Percentiles rank a stretch among this genome's conserved stretches.
Evolutionary conservation across 1,284 basidiomycete species (phyloP).

Genomic region (Sphaerobolus stellatus): DNA sequence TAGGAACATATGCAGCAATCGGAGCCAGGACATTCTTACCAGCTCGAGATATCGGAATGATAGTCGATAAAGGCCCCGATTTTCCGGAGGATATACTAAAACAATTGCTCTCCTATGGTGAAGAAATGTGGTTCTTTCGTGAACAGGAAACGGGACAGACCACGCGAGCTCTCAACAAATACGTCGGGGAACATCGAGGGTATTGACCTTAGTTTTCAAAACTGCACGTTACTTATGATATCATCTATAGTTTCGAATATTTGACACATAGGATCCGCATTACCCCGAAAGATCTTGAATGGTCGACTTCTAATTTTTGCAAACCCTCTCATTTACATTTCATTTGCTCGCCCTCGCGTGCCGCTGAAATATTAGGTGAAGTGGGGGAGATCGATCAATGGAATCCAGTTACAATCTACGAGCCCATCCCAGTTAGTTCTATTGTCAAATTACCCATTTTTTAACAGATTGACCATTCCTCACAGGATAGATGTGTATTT

Average conservation of each 20-base stretch:
- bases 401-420: constrained; percentile 71
- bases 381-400: constrained; percentile 54
- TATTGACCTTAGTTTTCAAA: constrained; percentile 32
- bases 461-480: constrained; percentile 10
- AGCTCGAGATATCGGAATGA: constrained; percentile 67
- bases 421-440: constrained; percentile 76
- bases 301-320: constrained; percentile 49
- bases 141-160: constrained; percentile 51
- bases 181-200: constrained; percentile 73
- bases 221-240: neutral
- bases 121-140: constrained; percentile 81
- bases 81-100: constrained; percentile 64
- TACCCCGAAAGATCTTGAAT: constrained; percentile 64
- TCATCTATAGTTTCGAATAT: constrained; percentile 69
- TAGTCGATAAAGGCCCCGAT: constrained; percentile 81
- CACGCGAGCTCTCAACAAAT: constrained; percentile 79
- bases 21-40: constrained; percentile 79
- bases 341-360: constrained; percentile 79
- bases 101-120: constrained; percentile 62
- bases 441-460: neutral
- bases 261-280: constrained; percentile 73
- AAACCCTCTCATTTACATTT: constrained; percentile 74
- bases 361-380: constrained; percentile 65
- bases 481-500: constrained; percentile 74
- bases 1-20: constrained; percentile 59